Evolutionary conservation across 208 protist genomes (phyloP).

Genomic region (Zelonia costaricensis): DNA sequence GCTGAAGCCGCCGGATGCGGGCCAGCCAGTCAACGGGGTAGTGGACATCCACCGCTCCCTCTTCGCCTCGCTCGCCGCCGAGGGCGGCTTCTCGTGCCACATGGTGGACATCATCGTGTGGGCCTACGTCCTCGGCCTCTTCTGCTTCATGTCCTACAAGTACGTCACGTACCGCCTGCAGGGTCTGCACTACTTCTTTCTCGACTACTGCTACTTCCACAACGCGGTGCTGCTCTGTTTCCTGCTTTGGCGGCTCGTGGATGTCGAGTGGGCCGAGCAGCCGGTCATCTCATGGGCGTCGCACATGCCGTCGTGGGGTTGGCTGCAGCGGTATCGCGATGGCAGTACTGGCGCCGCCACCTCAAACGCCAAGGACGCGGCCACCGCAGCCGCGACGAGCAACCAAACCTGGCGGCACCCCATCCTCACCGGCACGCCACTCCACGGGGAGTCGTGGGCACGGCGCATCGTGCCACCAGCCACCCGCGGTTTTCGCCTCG

Average conservation of each 20-base stretch:
- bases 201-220: constrained; percentile 84
- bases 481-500: constrained; percentile 21
- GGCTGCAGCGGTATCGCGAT: background rate
- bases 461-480: constrained; percentile 19
- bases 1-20: constrained; percentile 4
- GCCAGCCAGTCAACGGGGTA: constrained; percentile 7
- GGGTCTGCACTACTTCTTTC: constrained; percentile 71
- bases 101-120: constrained; percentile 72
- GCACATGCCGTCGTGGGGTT: constrained; percentile 24
- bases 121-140: constrained; percentile 52
- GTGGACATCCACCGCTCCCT: constrained; percentile 24
- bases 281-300: constrained; percentile 44
- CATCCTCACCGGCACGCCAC: constrained; percentile 20
- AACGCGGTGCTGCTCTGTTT: constrained; percentile 55
- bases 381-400: background rate
- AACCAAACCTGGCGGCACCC: constrained; percentile 18
- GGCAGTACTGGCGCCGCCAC: background rate
- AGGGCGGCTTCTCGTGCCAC: constrained; percentile 48
- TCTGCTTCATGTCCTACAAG: constrained; percentile 63
- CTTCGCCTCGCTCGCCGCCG: constrained; percentile 27
- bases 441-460: constrained; percentile 12
- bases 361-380: background rate
- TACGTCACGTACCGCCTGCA: constrained; percentile 53
- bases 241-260: constrained; percentile 50
- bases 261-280: constrained; percentile 55